phyloP scores from a whole-genome alignment of 2,329 filamentous ascomycete genomes.

The Metarhizium anisopliae region DNA sequence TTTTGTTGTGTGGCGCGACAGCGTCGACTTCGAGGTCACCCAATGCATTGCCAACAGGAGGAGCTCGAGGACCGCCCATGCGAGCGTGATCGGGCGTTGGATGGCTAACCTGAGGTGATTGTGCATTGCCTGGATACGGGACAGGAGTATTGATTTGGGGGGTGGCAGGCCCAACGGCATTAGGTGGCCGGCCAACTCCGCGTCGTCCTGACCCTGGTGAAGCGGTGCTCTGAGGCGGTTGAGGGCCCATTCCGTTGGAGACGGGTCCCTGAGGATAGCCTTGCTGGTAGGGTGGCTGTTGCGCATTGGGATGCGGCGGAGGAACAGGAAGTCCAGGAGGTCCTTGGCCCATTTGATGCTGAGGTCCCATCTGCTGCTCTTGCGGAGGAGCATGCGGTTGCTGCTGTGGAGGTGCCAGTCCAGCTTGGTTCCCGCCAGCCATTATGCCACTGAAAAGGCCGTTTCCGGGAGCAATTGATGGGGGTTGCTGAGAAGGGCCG shows the following conservation, averaged over 20 bases:
- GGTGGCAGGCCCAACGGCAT: slow-evolving; percentile 63
- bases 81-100: slow-evolving; percentile 63
- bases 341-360: slow-evolving; percentile 59
- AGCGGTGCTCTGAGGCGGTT: slow-evolving; percentile 74
- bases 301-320: slow-evolving; percentile 50
- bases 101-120: slow-evolving; percentile 80
- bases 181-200: slow-evolving; percentile 56
- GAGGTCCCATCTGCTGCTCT: slow-evolving; percentile 47
- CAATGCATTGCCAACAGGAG: slow-evolving; percentile 53
- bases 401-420: slow-evolving; percentile 70
- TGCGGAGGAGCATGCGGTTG: slow-evolving; percentile 53
- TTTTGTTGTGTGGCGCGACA: slow-evolving; percentile 78
- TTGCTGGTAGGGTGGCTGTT: slow-evolving; percentile 66
- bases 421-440: slow-evolving; percentile 77
- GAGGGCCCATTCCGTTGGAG: slow-evolving; percentile 66
- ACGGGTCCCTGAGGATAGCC: slow-evolving; percentile 51
- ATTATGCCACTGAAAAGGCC: slow-evolving; percentile 95
- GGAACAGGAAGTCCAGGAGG: slow-evolving; percentile 56
- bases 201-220: slow-evolving; percentile 79
- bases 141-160: slow-evolving; percentile 86
- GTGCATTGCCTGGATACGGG: slow-evolving; percentile 72
- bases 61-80: slow-evolving; percentile 40
- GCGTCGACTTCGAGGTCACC: slow-evolving; percentile 83
- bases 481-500: slow-evolving; percentile 74
- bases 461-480: slow-evolving; percentile 82